phyloP scores from a whole-genome alignment of 169 alveolate species.

The Besnoitia besnoiti region DNA sequence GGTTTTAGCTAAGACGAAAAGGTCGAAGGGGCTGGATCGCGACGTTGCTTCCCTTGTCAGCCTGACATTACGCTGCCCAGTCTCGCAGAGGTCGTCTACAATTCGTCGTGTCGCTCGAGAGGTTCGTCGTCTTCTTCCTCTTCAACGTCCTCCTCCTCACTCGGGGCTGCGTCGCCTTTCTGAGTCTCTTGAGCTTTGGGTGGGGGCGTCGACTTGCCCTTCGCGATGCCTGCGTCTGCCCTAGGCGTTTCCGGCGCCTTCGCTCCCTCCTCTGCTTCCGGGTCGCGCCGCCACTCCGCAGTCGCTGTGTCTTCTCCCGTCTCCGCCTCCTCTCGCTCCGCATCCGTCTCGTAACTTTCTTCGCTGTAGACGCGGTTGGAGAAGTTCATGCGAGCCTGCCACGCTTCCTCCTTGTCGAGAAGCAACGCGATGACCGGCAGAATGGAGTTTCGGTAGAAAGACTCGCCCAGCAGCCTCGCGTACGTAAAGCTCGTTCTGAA shows the following conservation, averaged over 20 bases:
- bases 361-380: neutral
- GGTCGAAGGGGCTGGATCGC: too few relatives aligned
- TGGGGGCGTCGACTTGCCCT: neutral
- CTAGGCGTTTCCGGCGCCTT: neutral
- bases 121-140: neutral
- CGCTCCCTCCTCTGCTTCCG: neutral
- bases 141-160: slow-evolving; percentile 8
- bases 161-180: neutral
- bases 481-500: neutral
- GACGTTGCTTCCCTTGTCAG: too few relatives aligned
- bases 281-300: neutral
- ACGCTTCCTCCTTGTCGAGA: neutral
- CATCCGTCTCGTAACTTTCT: neutral
- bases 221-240: neutral
- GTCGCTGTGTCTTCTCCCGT: neutral
- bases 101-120: neutral
- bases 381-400: neutral
- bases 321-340: neutral
- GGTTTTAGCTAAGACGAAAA: too few relatives aligned
- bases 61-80: too few relatives aligned
- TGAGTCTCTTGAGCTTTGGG: neutral
- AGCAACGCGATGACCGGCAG: neutral
- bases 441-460: neutral
- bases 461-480: neutral
- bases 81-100: neutral